Conservation (phyloP, 140 eudicot species). For the Bidens hawaiensis region DNA sequence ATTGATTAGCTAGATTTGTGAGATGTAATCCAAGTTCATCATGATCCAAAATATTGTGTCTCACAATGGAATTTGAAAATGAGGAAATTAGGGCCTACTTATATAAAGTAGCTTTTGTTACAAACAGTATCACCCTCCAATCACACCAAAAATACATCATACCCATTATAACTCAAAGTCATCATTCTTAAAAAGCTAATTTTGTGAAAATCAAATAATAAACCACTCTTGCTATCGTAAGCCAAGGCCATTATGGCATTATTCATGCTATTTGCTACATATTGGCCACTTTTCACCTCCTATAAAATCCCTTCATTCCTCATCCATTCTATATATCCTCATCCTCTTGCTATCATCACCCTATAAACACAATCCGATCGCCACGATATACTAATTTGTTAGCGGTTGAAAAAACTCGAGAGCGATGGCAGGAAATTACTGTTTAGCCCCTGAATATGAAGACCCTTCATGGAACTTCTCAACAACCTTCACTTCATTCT, state of each 20-base stretch:
- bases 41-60: not conserved
- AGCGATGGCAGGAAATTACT: slow-evolving; percentile 31
- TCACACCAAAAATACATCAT: slow-evolving; percentile 31
- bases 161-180: slow-evolving; percentile 33
- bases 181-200: slow-evolving; percentile 30
- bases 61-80: slow-evolving; percentile 1
- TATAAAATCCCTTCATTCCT: slow-evolving; percentile 41
- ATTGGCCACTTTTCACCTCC: slow-evolving; percentile 32
- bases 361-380: slow-evolving; percentile 9
- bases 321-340: slow-evolving; percentile 40
- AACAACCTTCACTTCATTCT: slow-evolving; percentile 35
- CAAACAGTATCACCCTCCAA: slow-evolving; percentile 31
- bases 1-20: not conserved
- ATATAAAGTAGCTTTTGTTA: slow-evolving; percentile 15
- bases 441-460: slow-evolving; percentile 37
- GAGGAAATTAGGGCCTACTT: slow-evolving; percentile 31
- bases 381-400: not conserved
- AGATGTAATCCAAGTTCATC: too few relatives aligned
- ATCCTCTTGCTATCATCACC: slow-evolving; percentile 25
- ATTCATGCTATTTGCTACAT: slow-evolving; percentile 26
- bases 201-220: slow-evolving; percentile 19
- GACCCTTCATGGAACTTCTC: slow-evolving; percentile 31
- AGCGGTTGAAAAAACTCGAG: not conserved
- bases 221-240: slow-evolving; percentile 29
- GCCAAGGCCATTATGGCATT: slow-evolving; percentile 33